Percentiles rank a stretch among this genome's conserved stretches.
Evolutionary conservation across 805 yeast species (phyloP).

Genomic region (Hermanozyma aechmeae): DNA sequence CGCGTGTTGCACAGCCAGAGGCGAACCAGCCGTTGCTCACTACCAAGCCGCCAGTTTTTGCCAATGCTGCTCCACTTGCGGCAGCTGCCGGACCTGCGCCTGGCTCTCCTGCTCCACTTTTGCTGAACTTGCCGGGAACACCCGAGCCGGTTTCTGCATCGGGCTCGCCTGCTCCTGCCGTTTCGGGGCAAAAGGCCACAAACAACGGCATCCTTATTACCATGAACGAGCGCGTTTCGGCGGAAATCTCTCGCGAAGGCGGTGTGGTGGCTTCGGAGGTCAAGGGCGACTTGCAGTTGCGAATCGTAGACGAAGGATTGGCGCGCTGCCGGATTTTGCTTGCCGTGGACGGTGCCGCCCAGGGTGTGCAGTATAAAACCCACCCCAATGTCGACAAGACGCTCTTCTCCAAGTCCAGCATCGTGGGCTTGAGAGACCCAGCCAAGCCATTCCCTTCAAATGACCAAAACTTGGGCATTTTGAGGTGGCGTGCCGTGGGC

Average conservation of each 20-base stretch:
- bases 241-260: constrained; percentile 81
- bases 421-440: constrained; percentile 69
- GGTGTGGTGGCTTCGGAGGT: constrained; percentile 58
- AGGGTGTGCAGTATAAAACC: constrained; percentile 70
- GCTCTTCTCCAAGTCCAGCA: constrained; percentile 46
- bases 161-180: constrained; percentile 13
- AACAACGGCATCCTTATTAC: constrained; percentile 77
- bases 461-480: constrained; percentile 82
- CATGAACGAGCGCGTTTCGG: constrained; percentile 68
- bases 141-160: no score
- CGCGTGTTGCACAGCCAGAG: constrained; percentile 18
- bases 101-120: constrained; percentile 9
- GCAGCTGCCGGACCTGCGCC: constrained; percentile 5
- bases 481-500: constrained; percentile 82
- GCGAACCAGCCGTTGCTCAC: constrained; percentile 12
- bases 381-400: constrained; percentile 92
- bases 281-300: constrained; percentile 84
- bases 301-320: constrained; percentile 68
- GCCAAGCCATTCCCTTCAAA: constrained; percentile 81
- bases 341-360: constrained; percentile 31
- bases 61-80: constrained; percentile 13
- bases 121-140: constrained; percentile 16
- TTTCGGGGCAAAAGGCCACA: constrained; percentile 19
- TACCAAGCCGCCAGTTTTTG: constrained; percentile 15
- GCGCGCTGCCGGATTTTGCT: constrained; percentile 60